Base-by-base conservation (phyloP, 768 basidiomycete genomes). In the Candolleomyces eurysporus region DNA sequence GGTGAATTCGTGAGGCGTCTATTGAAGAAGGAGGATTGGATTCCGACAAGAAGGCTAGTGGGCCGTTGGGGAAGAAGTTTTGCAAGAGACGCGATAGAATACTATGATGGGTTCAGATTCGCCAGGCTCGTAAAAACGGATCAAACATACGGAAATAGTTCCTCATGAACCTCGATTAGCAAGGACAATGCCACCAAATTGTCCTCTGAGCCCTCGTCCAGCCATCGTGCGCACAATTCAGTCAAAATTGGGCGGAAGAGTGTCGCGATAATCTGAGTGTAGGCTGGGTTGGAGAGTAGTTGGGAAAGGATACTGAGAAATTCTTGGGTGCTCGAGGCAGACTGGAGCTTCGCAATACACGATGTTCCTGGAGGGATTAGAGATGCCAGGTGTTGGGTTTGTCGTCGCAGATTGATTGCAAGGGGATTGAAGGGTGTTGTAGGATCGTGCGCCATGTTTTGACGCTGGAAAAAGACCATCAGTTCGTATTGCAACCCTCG, bases 201-300 rank as follows among this genome's bases (percentile, higher is more conserved):
- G 73, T 66, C 83, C 80, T 80, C 68, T 61, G 81, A 73, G 42
- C 78, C 67, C 19, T 78, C 75, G n/a, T 88, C 76, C 46, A 96
- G 69, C 94, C 93, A 97, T 67, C 91, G 75, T 4, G 90, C 90
- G 67, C 88, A 88, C 26, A 98, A 75, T 72, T 96, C 91, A 30
- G 90, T 67, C 43, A 94, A 71, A 57, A 98, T 73, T 4, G 96
- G 95, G 63, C 90, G 78, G 74, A 91, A 98, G 11, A 82, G 64
- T 6, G 75, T 78, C 19, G 90, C 84, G 61, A 98, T 78, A 13
- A 76, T 67, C 32, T 82, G 67, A 0, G 93, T 93, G 48, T 89
- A 79, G 11, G 84, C 79, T 9, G 91, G 88, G 17, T 78, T 69
- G 0, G 84, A 76, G 14, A 94, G 79, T 8, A 91, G 73, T 32